A percentile compares a stretch with the other conserved stretches of the same genome.
These are phyloP conservation scores for Aspergillus niger DNA, from an alignment of 2,329 filamentous ascomycete genomes.

Conservation along the genomic window DNA sequence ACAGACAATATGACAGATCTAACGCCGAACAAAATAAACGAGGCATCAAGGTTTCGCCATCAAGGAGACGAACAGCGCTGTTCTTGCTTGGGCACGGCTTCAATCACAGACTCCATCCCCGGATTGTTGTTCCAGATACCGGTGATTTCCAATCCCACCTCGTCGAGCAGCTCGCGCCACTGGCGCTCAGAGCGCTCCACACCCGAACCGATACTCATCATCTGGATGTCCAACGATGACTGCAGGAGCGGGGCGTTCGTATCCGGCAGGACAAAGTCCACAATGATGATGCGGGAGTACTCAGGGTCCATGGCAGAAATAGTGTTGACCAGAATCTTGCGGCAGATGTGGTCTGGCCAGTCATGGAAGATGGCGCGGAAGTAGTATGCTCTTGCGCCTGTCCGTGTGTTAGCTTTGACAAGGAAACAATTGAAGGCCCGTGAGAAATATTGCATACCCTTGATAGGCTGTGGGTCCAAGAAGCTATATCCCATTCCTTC, in stretches of 20 bases:
- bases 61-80: not conserved
- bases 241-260: slow-evolving; percentile 31
- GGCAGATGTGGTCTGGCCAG: slow-evolving; percentile 39
- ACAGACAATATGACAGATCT: not conserved
- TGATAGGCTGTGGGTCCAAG: slow-evolving; percentile 35
- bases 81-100: slow-evolving; percentile 17
- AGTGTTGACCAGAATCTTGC: slow-evolving; percentile 36
- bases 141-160: slow-evolving; percentile 32
- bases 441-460: slow-evolving; percentile 20
- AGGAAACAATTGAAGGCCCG: not conserved
- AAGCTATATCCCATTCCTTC: slow-evolving; percentile 39
- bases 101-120: slow-evolving; percentile 34
- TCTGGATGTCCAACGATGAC: slow-evolving; percentile 39
- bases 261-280: slow-evolving; percentile 39
- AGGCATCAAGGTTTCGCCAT: not conserved
- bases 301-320: slow-evolving; percentile 33
- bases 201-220: slow-evolving; percentile 42
- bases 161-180: slow-evolving; percentile 33
- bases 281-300: slow-evolving; percentile 38
- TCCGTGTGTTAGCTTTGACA: not conserved
- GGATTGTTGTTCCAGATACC: slow-evolving; percentile 32
- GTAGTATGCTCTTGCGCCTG: slow-evolving; percentile 39
- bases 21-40: not conserved
- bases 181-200: slow-evolving; percentile 37
- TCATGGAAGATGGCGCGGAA: slow-evolving; percentile 43